Percentiles rank a stretch among this genome's conserved stretches.
Evolutionary conservation across 768 basidiomycete genomes (phyloP).

Genomic region (Leucosporidium scottii): DNA sequence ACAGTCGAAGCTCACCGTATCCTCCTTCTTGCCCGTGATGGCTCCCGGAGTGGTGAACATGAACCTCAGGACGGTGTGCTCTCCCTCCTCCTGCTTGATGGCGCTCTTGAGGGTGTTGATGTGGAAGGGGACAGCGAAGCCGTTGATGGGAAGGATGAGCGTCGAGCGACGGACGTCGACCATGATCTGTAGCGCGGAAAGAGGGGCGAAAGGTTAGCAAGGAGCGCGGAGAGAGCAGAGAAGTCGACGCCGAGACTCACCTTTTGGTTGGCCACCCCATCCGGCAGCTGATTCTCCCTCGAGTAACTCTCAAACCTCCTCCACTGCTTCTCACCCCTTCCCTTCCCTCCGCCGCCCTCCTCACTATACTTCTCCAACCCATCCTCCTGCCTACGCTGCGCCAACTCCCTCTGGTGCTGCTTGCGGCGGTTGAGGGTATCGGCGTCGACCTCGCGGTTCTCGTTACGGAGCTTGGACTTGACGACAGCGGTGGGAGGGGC

Average conservation of each 20-base stretch:
- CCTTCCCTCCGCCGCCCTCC: conserved; percentile 62
- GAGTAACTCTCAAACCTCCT: conserved; percentile 96
- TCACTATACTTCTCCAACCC: conserved; percentile 75
- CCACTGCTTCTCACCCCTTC: conserved; percentile 86
- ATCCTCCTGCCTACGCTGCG: conserved; percentile 63
- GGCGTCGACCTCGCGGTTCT: conserved; percentile 73
- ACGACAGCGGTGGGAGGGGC: conserved; percentile 48
- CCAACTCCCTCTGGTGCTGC: conserved; percentile 81
- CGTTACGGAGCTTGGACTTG: conserved; percentile 81
- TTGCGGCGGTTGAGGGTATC: conserved; percentile 69
- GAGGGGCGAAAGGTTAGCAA: background rate
- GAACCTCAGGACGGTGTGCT: conserved; percentile 86
- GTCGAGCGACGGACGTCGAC: conserved; percentile 87
- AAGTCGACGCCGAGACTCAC: conserved; percentile 48
- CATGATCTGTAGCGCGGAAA: conserved; percentile 55
- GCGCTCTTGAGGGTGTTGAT: conserved; percentile 98
- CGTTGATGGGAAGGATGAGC: conserved; percentile 84
- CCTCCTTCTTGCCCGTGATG: conserved; percentile 95
- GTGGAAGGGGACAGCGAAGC: conserved; percentile 94
- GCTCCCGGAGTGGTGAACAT: conserved; percentile 99
- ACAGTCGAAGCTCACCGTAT: conserved; percentile 56
- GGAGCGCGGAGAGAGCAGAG: background rate
- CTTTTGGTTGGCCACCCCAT: conserved; percentile 68
- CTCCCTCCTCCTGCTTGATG: conserved; percentile 93
- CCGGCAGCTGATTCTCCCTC: conserved; percentile 80